These are phyloP conservation scores for Cyclocybe cylindracea DNA, from an alignment of 768 basidiomycete genomes.

Conservation along the genomic window DNA sequence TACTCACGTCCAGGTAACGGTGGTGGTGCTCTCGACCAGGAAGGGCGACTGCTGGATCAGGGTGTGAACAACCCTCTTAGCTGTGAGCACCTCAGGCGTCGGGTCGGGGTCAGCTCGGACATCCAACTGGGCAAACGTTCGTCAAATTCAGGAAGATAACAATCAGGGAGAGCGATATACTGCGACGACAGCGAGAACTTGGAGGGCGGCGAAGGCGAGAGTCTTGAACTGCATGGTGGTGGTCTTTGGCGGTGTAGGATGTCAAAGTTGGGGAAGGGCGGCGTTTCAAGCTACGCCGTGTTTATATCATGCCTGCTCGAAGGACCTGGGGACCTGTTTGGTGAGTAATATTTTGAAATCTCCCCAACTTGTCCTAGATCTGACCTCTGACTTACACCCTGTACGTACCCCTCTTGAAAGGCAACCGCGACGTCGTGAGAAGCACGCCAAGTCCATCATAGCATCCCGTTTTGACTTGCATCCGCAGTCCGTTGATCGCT, in stretches of 20 bases:
- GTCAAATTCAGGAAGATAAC: neutral
- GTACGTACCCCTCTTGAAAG: no score
- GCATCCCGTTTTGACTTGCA: no score
- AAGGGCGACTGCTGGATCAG: slow-evolving; percentile 27
- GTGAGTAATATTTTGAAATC: no score
- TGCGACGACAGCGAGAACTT: slow-evolving; percentile 5
- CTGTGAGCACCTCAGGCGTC: slow-evolving; percentile 19
- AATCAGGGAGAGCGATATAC: neutral
- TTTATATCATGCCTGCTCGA: neutral
- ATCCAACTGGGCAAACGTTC: neutral
- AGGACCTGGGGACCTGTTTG: no score
- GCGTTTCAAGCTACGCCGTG: neutral
- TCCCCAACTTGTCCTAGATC: no score
- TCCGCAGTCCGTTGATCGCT: no score
- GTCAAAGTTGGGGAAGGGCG: neutral
- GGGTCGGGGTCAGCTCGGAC: neutral
- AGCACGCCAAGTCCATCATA: no score
- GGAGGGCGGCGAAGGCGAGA: slow-evolving; percentile 4
- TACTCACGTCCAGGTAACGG: slow-evolving; percentile 33
- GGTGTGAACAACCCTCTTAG: slow-evolving; percentile 22
- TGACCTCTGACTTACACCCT: no score
- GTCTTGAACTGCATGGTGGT: slow-evolving; percentile 17
- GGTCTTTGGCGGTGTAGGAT: no score
- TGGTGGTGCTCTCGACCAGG: slow-evolving; percentile 28
- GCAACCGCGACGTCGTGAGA: no score